Evolutionary conservation across 345 rosid species (phyloP), one percentile per base, ranked within the genome.

Genomic region (Viola odorata): DNA sequence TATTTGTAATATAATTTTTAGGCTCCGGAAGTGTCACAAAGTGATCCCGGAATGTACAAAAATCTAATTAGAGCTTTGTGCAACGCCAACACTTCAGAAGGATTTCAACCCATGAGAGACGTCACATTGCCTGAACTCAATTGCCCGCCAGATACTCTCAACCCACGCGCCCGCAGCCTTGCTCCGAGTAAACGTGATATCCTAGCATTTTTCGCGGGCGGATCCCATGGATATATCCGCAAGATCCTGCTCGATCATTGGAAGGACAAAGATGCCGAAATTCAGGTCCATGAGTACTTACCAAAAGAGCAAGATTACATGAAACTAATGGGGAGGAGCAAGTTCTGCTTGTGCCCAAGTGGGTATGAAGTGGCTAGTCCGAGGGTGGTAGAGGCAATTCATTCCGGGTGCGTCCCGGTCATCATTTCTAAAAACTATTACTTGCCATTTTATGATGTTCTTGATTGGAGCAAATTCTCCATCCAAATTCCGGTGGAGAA

Each of bases 81-180:
- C 62, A 80, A 85, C 44, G 85, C 87, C 57, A 82, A 76, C 23
- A 72, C 58, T 14, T 71, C 82, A 0, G 84, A 84, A 73, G 76
- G 85, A 5, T 80, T 76, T 37, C 53, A 53, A 32, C 84, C 81
- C 0, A 47, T 13, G 12, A 69, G 73, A 10, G 87, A 85, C 42
- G 77, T 76, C 23, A 50, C 86, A 8, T 32, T 84, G 41, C 90
- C 85, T 3, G 87, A 84, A 68, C 56, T 78, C 45, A 70, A 74
- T 62, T 37, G 77, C 16, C 73, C 81, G 5, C 42, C 53, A 6
- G 63, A 70, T 0, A 65, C 53, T 11, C 74, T 85, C 6, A 52
- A 57, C 12, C 80, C 79, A 6, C 64, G 73, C 0, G 39, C 41
- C 16, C 55, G 49, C 8, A 66, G 67, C 41, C 56, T 39, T 11